Conservation (phyloP, 1,139 yeast species). For the Taphrina confusa region DNA sequence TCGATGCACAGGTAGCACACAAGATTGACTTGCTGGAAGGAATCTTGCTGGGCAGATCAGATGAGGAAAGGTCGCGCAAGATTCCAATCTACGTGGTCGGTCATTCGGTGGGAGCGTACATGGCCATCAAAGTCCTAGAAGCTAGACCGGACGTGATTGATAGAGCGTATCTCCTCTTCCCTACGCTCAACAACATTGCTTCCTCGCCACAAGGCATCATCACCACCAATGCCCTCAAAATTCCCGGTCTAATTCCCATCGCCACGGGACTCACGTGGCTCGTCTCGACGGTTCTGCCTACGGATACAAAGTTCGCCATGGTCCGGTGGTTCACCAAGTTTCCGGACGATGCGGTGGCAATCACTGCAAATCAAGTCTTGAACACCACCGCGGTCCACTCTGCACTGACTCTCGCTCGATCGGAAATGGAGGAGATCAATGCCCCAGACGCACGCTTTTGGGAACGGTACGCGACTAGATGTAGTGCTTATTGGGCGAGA, state of each 20-base stretch:
- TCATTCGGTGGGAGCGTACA: slow-evolving; percentile 30
- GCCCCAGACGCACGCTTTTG: slow-evolving; percentile 23
- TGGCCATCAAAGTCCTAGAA: slow-evolving; percentile 23
- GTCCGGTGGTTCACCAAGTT: slow-evolving; percentile 8
- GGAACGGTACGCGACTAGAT: slow-evolving; percentile 7
- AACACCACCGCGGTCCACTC: slow-evolving; percentile 8
- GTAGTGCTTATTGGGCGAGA: slow-evolving; percentile 28
- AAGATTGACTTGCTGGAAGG: slow-evolving; percentile 5
- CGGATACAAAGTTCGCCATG: background rate
- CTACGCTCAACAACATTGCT: slow-evolving; percentile 25
- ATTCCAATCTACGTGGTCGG: slow-evolving; percentile 25
- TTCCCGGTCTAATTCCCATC: slow-evolving; percentile 16
- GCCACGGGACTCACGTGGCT: slow-evolving; percentile 8
- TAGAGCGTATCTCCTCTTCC: slow-evolving; percentile 18
- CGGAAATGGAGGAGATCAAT: slow-evolving; percentile 21
- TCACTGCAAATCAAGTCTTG: slow-evolving; percentile 21
- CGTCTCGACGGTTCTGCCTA: background rate
- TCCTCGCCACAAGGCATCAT: slow-evolving; percentile 24
- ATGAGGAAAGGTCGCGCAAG: background rate
- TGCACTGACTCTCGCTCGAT: slow-evolving; percentile 23
- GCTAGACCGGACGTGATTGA: slow-evolving; percentile 12
- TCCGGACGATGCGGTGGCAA: slow-evolving; percentile 17
- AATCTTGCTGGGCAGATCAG: background rate
- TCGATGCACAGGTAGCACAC: slow-evolving; percentile 29
- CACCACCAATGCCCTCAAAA: background rate